Evolutionary conservation across 768 basidiomycete species (phyloP).

Genomic region (Pulveroboletus sp.): DNA sequence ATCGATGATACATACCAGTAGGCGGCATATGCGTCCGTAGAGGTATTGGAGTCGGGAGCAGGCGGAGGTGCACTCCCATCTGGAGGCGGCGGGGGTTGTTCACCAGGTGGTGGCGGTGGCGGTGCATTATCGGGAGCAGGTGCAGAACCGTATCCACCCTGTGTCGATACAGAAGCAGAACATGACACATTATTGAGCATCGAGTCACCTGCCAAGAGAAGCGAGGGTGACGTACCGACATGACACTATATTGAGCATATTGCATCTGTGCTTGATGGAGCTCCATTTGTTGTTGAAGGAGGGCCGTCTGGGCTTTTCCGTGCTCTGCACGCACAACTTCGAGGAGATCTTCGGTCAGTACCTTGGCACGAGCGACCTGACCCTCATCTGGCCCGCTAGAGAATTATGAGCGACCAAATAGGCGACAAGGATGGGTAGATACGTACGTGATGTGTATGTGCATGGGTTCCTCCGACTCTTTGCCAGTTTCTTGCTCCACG

Average conservation of each 20-base stretch:
- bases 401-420: conserved; percentile 5
- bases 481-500: conserved; percentile 84
- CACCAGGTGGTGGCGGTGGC: conserved; percentile 39
- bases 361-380: conserved; percentile 83
- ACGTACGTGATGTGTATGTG: conserved; percentile 88
- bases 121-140: conserved; percentile 35
- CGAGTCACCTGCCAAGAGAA: not conserved
- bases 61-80: conserved; percentile 39
- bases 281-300: conserved; percentile 81
- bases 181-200: not conserved
- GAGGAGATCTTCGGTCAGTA: conserved; percentile 82
- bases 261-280: conserved; percentile 79
- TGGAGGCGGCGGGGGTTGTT: conserved; percentile 52
- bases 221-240: conserved; percentile 41
- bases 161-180: not conserved
- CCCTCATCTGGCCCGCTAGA: conserved; percentile 73
- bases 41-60: conserved; percentile 39
- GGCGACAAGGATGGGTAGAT: conserved; percentile 11
- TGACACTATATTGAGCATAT: conserved; percentile 67
- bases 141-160: conserved; percentile 35
- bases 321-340: conserved; percentile 87
- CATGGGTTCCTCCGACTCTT: conserved; percentile 85
- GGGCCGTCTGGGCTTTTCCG: conserved; percentile 62
- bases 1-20: conserved; percentile 45
- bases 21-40: conserved; percentile 51